Evolutionary conservation across 257 asterid species (phyloP).

Genomic region (Lycium barbarum): DNA sequence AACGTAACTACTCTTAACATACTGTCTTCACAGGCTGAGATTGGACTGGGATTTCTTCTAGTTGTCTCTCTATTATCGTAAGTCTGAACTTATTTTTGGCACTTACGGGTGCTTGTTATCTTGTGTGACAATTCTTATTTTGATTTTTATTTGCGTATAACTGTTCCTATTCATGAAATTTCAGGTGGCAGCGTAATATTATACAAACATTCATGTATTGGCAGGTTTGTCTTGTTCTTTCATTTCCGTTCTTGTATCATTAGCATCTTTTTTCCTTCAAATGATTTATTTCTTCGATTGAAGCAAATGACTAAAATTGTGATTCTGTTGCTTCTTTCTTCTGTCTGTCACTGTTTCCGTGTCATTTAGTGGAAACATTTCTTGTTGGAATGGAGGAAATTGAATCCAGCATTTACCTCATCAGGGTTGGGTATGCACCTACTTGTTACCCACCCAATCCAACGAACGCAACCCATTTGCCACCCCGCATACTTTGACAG

Average conservation of each 20-base stretch:
- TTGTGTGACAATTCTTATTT: slow-evolving; percentile 5
- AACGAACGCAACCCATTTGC: background rate
- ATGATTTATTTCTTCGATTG: background rate
- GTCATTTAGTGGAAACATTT: background rate
- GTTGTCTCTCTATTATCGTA: slow-evolving; percentile 26
- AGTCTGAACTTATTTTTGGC: background rate
- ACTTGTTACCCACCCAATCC: background rate
- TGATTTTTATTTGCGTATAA: slow-evolving; percentile 2
- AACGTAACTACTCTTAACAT: slow-evolving; percentile 77
- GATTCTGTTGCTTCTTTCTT: slow-evolving; percentile 11
- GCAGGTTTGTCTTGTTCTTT: slow-evolving; percentile 63
- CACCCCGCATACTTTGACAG: background rate
- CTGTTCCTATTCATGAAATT: slow-evolving; percentile 35
- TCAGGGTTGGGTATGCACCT: background rate
- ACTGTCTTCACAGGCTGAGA: slow-evolving; percentile 90
- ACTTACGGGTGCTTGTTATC: background rate
- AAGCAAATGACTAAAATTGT: background rate
- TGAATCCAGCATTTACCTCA: background rate
- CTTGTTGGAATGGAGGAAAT: background rate
- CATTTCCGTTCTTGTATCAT: slow-evolving; percentile 8
- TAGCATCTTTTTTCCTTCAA: background rate
- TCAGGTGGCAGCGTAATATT: slow-evolving; percentile 93
- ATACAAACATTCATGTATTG: slow-evolving; percentile 90
- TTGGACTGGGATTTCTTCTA: slow-evolving; percentile 34
- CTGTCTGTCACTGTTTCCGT: background rate